These are phyloP conservation scores for Phylloporus rhodoxanthus DNA, from an alignment of 768 basidiomycete species.

Conservation along the genomic window DNA sequence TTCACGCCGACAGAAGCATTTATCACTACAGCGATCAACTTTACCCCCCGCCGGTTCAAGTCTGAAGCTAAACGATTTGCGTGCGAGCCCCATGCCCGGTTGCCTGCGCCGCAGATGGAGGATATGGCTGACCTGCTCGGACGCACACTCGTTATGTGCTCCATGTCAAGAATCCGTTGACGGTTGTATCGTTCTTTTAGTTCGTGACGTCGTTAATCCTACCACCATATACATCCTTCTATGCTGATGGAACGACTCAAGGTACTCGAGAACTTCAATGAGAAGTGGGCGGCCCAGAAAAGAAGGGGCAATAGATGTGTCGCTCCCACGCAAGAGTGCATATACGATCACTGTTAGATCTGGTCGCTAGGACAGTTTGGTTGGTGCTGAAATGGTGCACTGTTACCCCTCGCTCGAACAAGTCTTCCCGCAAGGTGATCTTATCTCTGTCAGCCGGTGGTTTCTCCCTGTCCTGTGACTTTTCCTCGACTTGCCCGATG, in stretches of 20 bases:
- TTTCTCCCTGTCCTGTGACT: too few species aligned
- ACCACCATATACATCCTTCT: conserved; percentile 95
- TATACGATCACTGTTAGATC: too few species aligned
- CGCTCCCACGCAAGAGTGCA: too few species aligned
- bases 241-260: conserved; percentile 86
- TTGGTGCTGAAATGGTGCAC: too few species aligned
- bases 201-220: conserved; percentile 35
- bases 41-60: conserved; percentile 79
- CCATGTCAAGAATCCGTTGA: conserved; percentile 89
- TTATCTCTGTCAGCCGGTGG: too few species aligned
- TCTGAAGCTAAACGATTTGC: conserved; percentile 91
- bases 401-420: too few species aligned
- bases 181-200: conserved; percentile 19
- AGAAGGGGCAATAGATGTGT: too few species aligned
- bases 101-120: conserved; percentile 48
- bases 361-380: too few species aligned
- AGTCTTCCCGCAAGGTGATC: too few species aligned
- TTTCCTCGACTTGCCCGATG: too few species aligned
- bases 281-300: too few species aligned
- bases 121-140: conserved; percentile 85
- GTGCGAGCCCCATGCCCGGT: conserved; percentile 55
- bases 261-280: conserved; percentile 55
- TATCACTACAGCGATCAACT: conserved; percentile 70
- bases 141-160: conserved; percentile 74
- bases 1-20: conserved; percentile 71